Evolutionary conservation across 805 yeast species (phyloP).

Genomic region (Metschnikowia peoriensis): DNA sequence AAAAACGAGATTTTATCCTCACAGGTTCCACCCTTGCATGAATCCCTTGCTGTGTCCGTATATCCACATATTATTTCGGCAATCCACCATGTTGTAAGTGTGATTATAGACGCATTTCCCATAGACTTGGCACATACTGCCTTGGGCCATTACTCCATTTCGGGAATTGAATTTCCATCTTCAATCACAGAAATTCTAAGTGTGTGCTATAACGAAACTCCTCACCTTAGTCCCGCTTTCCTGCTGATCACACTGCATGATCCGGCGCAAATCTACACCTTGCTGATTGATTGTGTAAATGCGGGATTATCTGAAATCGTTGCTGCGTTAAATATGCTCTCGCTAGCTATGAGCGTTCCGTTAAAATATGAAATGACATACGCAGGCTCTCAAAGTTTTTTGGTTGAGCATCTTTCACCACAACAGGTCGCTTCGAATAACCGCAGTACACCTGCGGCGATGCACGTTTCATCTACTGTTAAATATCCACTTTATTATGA

Average conservation of each 20-base stretch:
- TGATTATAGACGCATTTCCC: slow-evolving; percentile 25
- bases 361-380: slow-evolving; percentile 29
- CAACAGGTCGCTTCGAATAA: slow-evolving; percentile 5
- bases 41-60: slow-evolving; percentile 20
- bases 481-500: slow-evolving; percentile 32
- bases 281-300: slow-evolving; percentile 28
- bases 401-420: slow-evolving; percentile 22
- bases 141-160: slow-evolving; percentile 27
- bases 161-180: slow-evolving; percentile 37
- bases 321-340: slow-evolving; percentile 25
- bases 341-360: slow-evolving; percentile 24
- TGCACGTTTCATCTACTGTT: slow-evolving; percentile 5
- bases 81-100: slow-evolving; percentile 15
- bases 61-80: slow-evolving; percentile 23
- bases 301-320: slow-evolving; percentile 32
- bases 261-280: slow-evolving; percentile 7
- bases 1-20: slow-evolving; percentile 27
- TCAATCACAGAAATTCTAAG: slow-evolving; percentile 29
- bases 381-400: slow-evolving; percentile 21
- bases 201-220: slow-evolving; percentile 24
- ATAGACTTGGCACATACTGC: slow-evolving; percentile 23
- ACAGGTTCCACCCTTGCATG: slow-evolving; percentile 29
- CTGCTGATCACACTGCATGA: neutral
- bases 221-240: neutral
- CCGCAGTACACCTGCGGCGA: slow-evolving; percentile 2